phyloP scores from a whole-genome alignment of 495 filamentous ascomycete species.

The Neurospora sublineolata region DNA sequence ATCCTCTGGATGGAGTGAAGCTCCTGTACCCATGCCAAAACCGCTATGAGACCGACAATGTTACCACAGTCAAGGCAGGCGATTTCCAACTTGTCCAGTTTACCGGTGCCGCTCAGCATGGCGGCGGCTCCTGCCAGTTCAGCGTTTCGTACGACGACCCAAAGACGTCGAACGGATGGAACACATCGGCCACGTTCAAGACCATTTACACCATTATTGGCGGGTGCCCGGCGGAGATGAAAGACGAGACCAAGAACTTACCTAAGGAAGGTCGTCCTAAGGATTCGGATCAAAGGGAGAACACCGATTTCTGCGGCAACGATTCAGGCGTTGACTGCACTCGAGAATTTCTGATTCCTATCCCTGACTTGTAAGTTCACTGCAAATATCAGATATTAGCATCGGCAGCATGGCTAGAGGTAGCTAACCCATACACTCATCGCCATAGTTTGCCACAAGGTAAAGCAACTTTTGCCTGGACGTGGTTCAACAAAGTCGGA shows the following conservation, averaged over 20 bases:
- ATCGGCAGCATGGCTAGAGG: no score
- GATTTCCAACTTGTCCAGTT: slow-evolving; percentile 35
- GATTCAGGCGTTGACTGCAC: slow-evolving; percentile 17
- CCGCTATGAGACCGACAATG: not conserved
- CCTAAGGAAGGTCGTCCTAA: slow-evolving; percentile 4
- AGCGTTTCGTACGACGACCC: slow-evolving; percentile 55
- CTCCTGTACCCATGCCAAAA: slow-evolving; percentile 65
- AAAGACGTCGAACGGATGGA: slow-evolving; percentile 28
- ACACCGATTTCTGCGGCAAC: slow-evolving; percentile 15
- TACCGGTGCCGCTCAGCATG: slow-evolving; percentile 50
- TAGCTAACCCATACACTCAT: no score
- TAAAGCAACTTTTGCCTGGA: slow-evolving; percentile 42
- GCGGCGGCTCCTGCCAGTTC: slow-evolving; percentile 72
- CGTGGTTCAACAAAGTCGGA: slow-evolving; percentile 48
- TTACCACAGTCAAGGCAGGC: slow-evolving; percentile 29
- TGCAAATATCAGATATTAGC: not conserved
- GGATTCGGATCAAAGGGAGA: slow-evolving; percentile 8
- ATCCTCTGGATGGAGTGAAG: slow-evolving; percentile 43
- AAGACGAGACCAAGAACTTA: slow-evolving; percentile 26
- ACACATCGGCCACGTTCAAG: slow-evolving; percentile 38
- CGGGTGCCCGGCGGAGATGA: slow-evolving; percentile 43
- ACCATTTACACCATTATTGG: slow-evolving; percentile 64
- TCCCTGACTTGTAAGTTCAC: slow-evolving; percentile 13
- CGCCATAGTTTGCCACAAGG: slow-evolving; percentile 11
- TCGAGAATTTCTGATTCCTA: slow-evolving; percentile 14